Conservation (phyloP, 2,329 filamentous ascomycete species). For the Aspergillus glaucus region DNA sequence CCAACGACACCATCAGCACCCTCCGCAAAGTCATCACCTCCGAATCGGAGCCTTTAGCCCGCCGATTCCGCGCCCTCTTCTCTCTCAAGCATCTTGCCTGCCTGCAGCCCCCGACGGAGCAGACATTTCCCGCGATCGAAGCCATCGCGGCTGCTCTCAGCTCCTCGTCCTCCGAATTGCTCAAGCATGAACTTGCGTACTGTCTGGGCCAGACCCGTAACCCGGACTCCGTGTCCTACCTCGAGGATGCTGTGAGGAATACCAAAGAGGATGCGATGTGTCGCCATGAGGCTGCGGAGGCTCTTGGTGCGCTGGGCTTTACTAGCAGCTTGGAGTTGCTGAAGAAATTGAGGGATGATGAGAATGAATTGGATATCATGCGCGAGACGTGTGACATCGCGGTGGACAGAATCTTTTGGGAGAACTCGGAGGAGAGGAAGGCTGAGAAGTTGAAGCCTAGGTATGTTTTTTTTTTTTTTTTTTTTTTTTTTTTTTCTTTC, state of each 20-base stretch:
- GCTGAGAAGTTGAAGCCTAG: slow-evolving; percentile 74
- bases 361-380: slow-evolving; percentile 72
- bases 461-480: slow-evolving; percentile 42
- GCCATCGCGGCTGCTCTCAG: slow-evolving; percentile 84
- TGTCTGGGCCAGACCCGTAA: slow-evolving; percentile 90
- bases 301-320: slow-evolving; percentile 79
- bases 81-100: slow-evolving; percentile 90
- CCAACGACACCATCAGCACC: slow-evolving; percentile 35
- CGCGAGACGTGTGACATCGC: slow-evolving; percentile 96
- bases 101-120: slow-evolving; percentile 51
- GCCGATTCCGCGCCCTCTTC: slow-evolving; percentile 93
- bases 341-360: slow-evolving; percentile 65
- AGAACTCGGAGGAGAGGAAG: slow-evolving; percentile 66
- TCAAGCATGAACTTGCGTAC: slow-evolving; percentile 97
- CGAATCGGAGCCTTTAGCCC: slow-evolving; percentile 73
- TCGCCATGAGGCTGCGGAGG: slow-evolving; percentile 92
- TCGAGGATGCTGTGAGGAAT: slow-evolving; percentile 70
- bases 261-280: slow-evolving; percentile 87
- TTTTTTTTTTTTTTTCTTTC: slow-evolving; percentile 6
- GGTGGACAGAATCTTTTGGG: slow-evolving; percentile 89
- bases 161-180: slow-evolving; percentile 70
- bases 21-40: slow-evolving; percentile 68
- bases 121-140: slow-evolving; percentile 58
- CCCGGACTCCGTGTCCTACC: slow-evolving; percentile 62
- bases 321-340: slow-evolving; percentile 67